Percentiles rank a stretch among this genome's conserved stretches.
Evolutionary conservation across 73 alveolate species (phyloP).

Genomic region (Stentor roeselii): DNA sequence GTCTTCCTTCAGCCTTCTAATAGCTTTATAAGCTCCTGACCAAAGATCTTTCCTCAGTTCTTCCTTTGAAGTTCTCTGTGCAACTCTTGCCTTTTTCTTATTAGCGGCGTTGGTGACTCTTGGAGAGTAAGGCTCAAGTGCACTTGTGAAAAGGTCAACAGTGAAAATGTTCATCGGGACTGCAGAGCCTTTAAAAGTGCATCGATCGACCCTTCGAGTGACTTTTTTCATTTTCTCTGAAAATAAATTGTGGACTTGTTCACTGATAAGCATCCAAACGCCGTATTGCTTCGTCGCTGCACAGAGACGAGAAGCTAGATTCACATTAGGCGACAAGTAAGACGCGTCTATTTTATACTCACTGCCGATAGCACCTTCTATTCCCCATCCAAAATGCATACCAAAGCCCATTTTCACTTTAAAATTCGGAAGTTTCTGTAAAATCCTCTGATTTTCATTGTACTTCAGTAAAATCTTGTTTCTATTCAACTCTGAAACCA

Average conservation of each 20-base stretch:
- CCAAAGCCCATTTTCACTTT: conserved; percentile 94
- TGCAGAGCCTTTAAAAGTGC: conserved; percentile 68
- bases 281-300: conserved; percentile 92
- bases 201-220: conserved; percentile 64
- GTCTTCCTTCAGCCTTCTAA: conserved; percentile 52
- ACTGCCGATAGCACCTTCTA: conserved; percentile 96
- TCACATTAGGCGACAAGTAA: conserved; percentile 90
- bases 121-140: conserved; percentile 27
- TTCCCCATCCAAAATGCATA: conserved; percentile 93
- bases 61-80: conserved; percentile 39
- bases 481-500: conserved; percentile 73
- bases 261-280: conserved; percentile 51
- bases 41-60: conserved; percentile 30
- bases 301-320: conserved; percentile 91
- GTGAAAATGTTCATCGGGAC: conserved; percentile 54
- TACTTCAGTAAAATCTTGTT: conserved; percentile 75
- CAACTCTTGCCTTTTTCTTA: conserved; percentile 40
- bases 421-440: conserved; percentile 68
- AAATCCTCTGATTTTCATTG: conserved; percentile 58
- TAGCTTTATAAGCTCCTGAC: conserved; percentile 30
- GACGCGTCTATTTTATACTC: conserved; percentile 92
- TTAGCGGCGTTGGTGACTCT: conserved; percentile 39
- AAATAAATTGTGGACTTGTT: conserved; percentile 36
- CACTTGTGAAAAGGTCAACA: conserved; percentile 8
- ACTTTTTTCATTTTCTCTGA: conserved; percentile 39